Evolutionary conservation across 768 basidiomycete genomes (phyloP).

Genomic region (Kwoniella pini): DNA sequence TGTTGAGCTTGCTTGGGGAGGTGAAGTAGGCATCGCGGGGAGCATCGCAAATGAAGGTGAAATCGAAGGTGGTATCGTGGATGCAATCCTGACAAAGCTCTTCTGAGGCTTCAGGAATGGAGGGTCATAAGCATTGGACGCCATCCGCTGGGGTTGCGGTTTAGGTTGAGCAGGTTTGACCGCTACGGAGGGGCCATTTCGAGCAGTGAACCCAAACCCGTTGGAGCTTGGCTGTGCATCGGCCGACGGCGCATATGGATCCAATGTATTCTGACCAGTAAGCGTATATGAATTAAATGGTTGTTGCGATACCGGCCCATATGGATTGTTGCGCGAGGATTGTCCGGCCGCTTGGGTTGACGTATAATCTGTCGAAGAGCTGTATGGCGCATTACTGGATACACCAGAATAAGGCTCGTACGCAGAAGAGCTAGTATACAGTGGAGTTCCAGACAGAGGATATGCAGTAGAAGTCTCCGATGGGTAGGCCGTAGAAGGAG

Average conservation of each 20-base stretch:
- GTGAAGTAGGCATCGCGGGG: conserved; percentile 6
- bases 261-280: neutral
- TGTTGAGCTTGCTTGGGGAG: conserved; percentile 18
- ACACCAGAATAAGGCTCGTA: conserved; percentile 20
- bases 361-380: conserved; percentile 1
- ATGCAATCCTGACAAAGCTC: conserved; percentile 32
- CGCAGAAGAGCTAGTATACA: conserved; percentile 8
- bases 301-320: neutral
- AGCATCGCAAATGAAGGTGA: conserved; percentile 15
- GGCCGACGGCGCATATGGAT: neutral
- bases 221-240: conserved; percentile 5
- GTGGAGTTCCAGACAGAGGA: neutral
- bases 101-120: conserved; percentile 43
- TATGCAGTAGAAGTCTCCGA: conserved; percentile 5
- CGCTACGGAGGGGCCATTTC: neutral
- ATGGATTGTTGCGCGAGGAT: conserved; percentile 4
- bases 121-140: conserved; percentile 47
- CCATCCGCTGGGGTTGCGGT: conserved; percentile 22
- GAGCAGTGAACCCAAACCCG: conserved; percentile 4
- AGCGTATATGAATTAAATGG: neutral
- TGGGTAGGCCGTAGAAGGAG: conserved; percentile 16
- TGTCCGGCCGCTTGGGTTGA: neutral
- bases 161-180: conserved; percentile 27
- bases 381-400: conserved; percentile 19
- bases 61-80: conserved; percentile 13